Evolutionary conservation across 78 protist species (phyloP), one percentile per base, ranked within the genome.

Genomic region (Thecamonas trahens): DNA sequence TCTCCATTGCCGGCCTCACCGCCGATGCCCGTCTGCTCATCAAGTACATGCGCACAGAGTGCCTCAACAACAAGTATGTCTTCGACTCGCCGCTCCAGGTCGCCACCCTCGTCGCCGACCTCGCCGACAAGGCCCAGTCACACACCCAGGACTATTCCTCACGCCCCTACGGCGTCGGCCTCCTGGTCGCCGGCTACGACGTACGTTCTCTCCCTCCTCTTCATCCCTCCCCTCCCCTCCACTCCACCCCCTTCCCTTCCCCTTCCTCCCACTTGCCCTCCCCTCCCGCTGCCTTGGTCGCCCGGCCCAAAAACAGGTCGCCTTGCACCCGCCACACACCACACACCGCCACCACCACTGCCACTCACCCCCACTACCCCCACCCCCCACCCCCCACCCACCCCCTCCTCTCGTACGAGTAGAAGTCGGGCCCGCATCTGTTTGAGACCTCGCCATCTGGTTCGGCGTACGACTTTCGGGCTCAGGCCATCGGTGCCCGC

Each of bases 141-240:
- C 71, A 85, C 77, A 87, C 96, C 14, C 91, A 89, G 86, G 74
- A 79, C 57, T 62, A 61, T 40, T 89, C 94, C 26, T 59, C 87
- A 28, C 77, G 99, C 18, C 99, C 99, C 15, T 95, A 72, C 53
- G 99, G 99, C 49, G 99, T 95, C 24, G 99, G 99, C 45, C 59
- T 93, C 54, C 88, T 95, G 13, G 87, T 95, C 2, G 93, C 88
- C 8, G 99, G 97, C 29, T 89, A 74, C 44, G 98, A 95, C 72
- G 92, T 84, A 61, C 14, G 76, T 68, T 7, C 38, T 22, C 34
- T 44, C 20, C 7, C 29, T 45, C 20, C 35, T 11, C 42, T 73
- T 59, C 17, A 28, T 18, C 50, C 49, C 32, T 4, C 44, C 29
- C 13, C 44, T 52, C 22, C 22, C 18, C 45, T 52, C 26, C 8